These are phyloP conservation scores for Aspergillus sergii DNA, from an alignment of 2,329 filamentous ascomycete species.

Conservation along the genomic window DNA sequence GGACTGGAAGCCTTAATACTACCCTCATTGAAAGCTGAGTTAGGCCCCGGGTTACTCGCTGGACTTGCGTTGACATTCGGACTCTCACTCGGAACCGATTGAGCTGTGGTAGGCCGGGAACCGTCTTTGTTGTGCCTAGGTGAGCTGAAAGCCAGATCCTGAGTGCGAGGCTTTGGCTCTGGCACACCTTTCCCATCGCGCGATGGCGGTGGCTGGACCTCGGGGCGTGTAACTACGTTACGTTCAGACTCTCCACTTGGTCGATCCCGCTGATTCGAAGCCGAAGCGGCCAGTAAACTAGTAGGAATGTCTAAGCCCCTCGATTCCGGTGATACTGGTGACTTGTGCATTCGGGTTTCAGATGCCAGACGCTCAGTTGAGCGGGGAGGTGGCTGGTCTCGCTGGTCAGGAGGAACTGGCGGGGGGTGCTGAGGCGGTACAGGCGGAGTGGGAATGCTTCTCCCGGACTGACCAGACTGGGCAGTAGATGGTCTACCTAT, in stretches of 20 bases:
- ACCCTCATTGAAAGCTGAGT: slow-evolving; percentile 32
- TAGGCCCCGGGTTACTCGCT: slow-evolving; percentile 31
- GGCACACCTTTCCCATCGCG: slow-evolving; percentile 28
- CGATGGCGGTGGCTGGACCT: slow-evolving; percentile 29
- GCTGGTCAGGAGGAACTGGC: slow-evolving; percentile 23
- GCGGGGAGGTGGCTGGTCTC: slow-evolving; percentile 29
- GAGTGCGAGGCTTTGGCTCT: slow-evolving; percentile 23
- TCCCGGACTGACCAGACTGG: slow-evolving; percentile 37
- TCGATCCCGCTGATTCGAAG: slow-evolving; percentile 14
- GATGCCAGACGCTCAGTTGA: slow-evolving; percentile 25
- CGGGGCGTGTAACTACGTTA: slow-evolving; percentile 24
- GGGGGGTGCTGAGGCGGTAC: slow-evolving; percentile 29
- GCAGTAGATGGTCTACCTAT: slow-evolving; percentile 40
- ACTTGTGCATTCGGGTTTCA: slow-evolving; percentile 20
- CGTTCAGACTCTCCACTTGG: slow-evolving; percentile 20
- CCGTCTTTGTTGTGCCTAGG: slow-evolving; percentile 29
- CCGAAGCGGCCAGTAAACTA: slow-evolving; percentile 16
- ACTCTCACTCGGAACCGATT: slow-evolving; percentile 28
- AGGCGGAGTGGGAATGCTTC: slow-evolving; percentile 36
- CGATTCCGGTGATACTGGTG: slow-evolving; percentile 22
- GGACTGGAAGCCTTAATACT: slow-evolving; percentile 38
- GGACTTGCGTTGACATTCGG: slow-evolving; percentile 23
- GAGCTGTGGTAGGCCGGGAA: slow-evolving; percentile 33
- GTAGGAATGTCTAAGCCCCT: slow-evolving; percentile 26
- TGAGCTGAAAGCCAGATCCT: slow-evolving; percentile 20